Conservation (phyloP, 1,284 basidiomycete species). For the Ganoderma leucocontextum region DNA sequence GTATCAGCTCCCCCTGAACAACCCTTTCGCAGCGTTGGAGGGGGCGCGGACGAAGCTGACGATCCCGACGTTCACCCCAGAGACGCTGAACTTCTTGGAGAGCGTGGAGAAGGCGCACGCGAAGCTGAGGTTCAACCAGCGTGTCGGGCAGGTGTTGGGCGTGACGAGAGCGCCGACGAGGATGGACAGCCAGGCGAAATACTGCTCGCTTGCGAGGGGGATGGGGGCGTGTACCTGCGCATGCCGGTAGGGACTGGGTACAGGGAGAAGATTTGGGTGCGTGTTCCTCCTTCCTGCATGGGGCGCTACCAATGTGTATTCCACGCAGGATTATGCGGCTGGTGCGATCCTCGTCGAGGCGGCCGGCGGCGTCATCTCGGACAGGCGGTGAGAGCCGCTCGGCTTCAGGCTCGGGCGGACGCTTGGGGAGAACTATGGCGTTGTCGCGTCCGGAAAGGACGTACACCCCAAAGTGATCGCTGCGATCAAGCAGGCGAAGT, state of each 20-base stretch:
- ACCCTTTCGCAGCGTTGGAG: slow-evolving; percentile 7
- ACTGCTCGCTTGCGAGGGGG: slow-evolving; percentile 90
- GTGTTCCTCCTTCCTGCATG: slow-evolving; percentile 48
- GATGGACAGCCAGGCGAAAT: slow-evolving; percentile 99
- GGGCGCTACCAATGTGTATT: too few species aligned
- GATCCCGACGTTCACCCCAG: slow-evolving; percentile 48
- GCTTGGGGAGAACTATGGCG: slow-evolving; percentile 87
- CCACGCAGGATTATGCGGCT: slow-evolving; percentile 94
- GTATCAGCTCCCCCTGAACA: slow-evolving; percentile 63
- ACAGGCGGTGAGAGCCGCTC: slow-evolving; percentile 82
- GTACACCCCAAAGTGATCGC: slow-evolving; percentile 76
- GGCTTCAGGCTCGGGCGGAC: slow-evolving; percentile 91
- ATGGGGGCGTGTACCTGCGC: slow-evolving; percentile 90
- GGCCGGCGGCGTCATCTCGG: slow-evolving; percentile 87
- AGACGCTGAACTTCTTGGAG: slow-evolving; percentile 75
- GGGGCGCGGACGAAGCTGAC: slow-evolving; percentile 52
- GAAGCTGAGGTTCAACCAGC: slow-evolving; percentile 84
- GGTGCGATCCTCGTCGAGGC: slow-evolving; percentile 89
- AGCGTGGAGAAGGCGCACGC: slow-evolving; percentile 95
- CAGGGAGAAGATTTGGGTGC: slow-evolving; percentile 56
- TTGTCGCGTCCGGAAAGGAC: slow-evolving; percentile 80
- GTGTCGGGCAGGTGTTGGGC: slow-evolving; percentile 75
- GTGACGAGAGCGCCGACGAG: slow-evolving; percentile 76
- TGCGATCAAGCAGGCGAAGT: slow-evolving; percentile 76
- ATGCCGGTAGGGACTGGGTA: slow-evolving; percentile 77